A percentile compares a stretch with the other conserved stretches of the same genome.
Conservation (phyloP, 83 land plant species). For the Diphasiastrum complanatum region DNA sequence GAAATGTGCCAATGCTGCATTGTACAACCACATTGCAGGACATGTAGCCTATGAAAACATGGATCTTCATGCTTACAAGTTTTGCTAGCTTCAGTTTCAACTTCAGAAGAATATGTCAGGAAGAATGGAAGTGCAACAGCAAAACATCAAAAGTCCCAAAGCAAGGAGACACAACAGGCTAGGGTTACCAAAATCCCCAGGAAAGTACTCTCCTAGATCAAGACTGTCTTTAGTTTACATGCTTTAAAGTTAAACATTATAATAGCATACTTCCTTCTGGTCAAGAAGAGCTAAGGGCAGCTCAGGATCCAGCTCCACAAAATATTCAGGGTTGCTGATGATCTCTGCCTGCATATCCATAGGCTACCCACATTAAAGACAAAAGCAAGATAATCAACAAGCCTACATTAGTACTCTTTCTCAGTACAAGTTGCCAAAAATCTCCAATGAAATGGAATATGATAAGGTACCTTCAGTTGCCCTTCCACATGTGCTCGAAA, state of each 20-base stretch:
- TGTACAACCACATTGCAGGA: too few species aligned
- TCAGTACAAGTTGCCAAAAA: constrained; percentile 3
- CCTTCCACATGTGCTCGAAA: constrained; percentile 98
- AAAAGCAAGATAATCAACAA: constrained; percentile 5
- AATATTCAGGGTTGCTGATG: constrained; percentile 78
- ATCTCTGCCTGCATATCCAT: constrained; percentile 62
- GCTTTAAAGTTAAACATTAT: background rate
- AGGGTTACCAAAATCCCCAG: constrained; percentile 4
- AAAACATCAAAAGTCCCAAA: too few species aligned
- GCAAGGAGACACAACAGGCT: too few species aligned
- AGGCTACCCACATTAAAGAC: background rate
- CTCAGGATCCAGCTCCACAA: constrained; percentile 96
- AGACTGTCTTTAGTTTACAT: constrained; percentile 1
- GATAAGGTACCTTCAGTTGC: constrained; percentile 64
- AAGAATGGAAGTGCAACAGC: too few species aligned
- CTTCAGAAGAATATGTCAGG: too few species aligned
- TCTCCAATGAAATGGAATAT: background rate
- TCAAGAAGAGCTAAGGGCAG: constrained; percentile 87
- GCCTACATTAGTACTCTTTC: background rate
- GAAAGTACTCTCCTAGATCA: background rate
- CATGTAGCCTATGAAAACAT: too few species aligned
- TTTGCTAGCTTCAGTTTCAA: too few species aligned
- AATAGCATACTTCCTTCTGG: constrained; percentile 75
- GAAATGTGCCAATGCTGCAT: too few species aligned
- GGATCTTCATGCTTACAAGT: too few species aligned